phyloP scores from a whole-genome alignment of 2,329 filamentous ascomycete species.

The Trichoderma polysporum region DNA sequence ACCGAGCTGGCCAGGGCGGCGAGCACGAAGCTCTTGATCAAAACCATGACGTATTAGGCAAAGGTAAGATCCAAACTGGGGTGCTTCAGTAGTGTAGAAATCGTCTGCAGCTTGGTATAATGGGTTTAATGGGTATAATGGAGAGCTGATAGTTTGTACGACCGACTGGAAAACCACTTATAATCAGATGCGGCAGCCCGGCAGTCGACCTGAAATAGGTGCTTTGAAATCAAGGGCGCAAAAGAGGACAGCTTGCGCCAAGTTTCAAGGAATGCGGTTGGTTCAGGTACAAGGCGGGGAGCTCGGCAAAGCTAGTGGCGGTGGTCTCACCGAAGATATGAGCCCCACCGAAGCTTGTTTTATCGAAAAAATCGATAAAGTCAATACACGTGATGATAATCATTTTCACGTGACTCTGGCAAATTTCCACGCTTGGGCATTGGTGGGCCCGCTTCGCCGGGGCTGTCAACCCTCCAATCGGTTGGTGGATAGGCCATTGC shows the following conservation, averaged over 20 bases:
- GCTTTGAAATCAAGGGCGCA: slow-evolving; percentile 21
- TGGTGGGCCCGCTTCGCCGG: slow-evolving; percentile 30
- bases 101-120: not conserved
- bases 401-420: slow-evolving; percentile 26
- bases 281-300: slow-evolving; percentile 14
- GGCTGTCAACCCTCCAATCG: slow-evolving; percentile 41
- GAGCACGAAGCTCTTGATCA: slow-evolving; percentile 61
- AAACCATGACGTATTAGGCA: slow-evolving; percentile 47
- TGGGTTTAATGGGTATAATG: not conserved
- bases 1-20: slow-evolving; percentile 54
- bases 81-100: not conserved
- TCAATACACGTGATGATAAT: slow-evolving; percentile 17
- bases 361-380: not conserved
- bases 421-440: not conserved
- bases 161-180: not conserved
- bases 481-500: slow-evolving; percentile 31
- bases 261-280: slow-evolving; percentile 2
- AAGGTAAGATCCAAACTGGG: not conserved
- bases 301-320: not conserved
- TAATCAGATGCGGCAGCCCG: not conserved
- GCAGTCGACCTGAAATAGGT: not conserved
- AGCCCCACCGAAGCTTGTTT: not conserved
- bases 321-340: slow-evolving; percentile 6
- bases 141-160: not conserved
- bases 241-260: slow-evolving; percentile 23